These are phyloP conservation scores for Cladosporium sphaerospermum DNA, from an alignment of 2,329 filamentous ascomycete species.

Conservation along the genomic window DNA sequence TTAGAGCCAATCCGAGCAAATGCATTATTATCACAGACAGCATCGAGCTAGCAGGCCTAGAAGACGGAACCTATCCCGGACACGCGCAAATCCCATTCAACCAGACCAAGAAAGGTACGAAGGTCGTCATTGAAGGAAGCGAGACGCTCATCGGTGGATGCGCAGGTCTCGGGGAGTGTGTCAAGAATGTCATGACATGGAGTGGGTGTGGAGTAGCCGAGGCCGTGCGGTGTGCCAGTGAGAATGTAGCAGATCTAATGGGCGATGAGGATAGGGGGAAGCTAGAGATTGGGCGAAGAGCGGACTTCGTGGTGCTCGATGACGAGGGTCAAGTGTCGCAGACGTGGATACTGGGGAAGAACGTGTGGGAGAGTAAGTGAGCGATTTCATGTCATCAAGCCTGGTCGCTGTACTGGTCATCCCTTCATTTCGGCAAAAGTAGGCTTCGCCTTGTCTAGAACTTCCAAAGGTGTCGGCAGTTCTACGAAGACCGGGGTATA, in stretches of 20 bases:
- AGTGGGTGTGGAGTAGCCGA: slow-evolving; percentile 42
- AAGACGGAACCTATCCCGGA: slow-evolving; percentile 44
- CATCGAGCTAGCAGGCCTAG: slow-evolving; percentile 49
- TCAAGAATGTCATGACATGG: slow-evolving; percentile 45
- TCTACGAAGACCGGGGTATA: no score
- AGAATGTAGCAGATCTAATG: slow-evolving; percentile 48
- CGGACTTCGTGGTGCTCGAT: slow-evolving; percentile 45
- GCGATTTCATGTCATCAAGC: no score
- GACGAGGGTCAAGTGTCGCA: slow-evolving; percentile 42
- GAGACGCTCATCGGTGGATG: slow-evolving; percentile 51
- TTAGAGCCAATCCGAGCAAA: slow-evolving; percentile 40
- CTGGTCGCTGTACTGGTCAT: no score
- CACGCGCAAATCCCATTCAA: slow-evolving; percentile 47
- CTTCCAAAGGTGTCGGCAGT: no score
- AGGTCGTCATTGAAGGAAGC: slow-evolving; percentile 47
- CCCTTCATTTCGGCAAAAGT: no score
- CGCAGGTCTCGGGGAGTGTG: slow-evolving; percentile 45
- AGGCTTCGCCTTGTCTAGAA: no score
- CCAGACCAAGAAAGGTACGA: slow-evolving; percentile 45
- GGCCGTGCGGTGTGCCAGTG: slow-evolving; percentile 44
- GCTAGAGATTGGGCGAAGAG: slow-evolving; percentile 40
- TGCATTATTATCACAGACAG: slow-evolving; percentile 50
- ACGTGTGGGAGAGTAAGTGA: slow-evolving; percentile 36
- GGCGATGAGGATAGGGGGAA: slow-evolving; percentile 39
- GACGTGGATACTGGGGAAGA: slow-evolving; percentile 44